phyloP scores from a whole-genome alignment of 2,329 filamentous ascomycete species.

The Thielaviopsis populi region DNA sequence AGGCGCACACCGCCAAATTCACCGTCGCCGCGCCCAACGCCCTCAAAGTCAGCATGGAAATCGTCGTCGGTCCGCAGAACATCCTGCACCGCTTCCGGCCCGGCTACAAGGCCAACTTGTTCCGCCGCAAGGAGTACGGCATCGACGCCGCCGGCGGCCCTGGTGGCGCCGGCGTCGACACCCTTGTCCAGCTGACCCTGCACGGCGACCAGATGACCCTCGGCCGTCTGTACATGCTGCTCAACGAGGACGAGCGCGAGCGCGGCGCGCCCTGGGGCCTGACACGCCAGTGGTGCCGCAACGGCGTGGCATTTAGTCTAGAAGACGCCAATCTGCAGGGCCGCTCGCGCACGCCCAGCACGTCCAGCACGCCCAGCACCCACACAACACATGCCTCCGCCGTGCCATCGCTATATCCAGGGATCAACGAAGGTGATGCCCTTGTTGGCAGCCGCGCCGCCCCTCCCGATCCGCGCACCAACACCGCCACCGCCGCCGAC shows the following conservation, averaged over 20 bases:
- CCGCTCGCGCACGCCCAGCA: background rate
- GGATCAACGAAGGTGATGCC: slow-evolving; percentile 7
- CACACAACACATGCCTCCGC: background rate
- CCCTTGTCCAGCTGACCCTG: slow-evolving; percentile 23
- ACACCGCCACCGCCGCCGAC: no score
- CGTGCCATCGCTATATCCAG: slow-evolving; percentile 2
- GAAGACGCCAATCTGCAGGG: slow-evolving; percentile 13
- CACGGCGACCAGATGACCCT: slow-evolving; percentile 23
- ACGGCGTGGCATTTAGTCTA: slow-evolving; percentile 14
- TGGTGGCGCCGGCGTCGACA: background rate
- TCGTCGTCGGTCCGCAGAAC: slow-evolving; percentile 11
- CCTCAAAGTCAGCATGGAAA: slow-evolving; percentile 14
- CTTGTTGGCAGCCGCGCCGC: slow-evolving; percentile 5
- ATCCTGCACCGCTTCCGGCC: slow-evolving; percentile 16
- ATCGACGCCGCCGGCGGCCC: slow-evolving; percentile 6
- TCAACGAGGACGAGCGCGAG: slow-evolving; percentile 29
- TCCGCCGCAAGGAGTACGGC: slow-evolving; percentile 14
- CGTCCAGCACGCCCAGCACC: background rate
- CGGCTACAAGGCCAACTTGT: slow-evolving; percentile 15
- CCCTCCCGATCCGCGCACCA: no score
- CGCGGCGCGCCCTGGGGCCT: slow-evolving; percentile 23
- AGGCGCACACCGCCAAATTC: slow-evolving; percentile 15
- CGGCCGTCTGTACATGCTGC: slow-evolving; percentile 24
- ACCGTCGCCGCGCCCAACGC: slow-evolving; percentile 16
- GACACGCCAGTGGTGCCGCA: slow-evolving; percentile 14